Conservation (phyloP, 2,329 filamentous ascomycete genomes). For the Hymenoscyphus fructigenus region DNA sequence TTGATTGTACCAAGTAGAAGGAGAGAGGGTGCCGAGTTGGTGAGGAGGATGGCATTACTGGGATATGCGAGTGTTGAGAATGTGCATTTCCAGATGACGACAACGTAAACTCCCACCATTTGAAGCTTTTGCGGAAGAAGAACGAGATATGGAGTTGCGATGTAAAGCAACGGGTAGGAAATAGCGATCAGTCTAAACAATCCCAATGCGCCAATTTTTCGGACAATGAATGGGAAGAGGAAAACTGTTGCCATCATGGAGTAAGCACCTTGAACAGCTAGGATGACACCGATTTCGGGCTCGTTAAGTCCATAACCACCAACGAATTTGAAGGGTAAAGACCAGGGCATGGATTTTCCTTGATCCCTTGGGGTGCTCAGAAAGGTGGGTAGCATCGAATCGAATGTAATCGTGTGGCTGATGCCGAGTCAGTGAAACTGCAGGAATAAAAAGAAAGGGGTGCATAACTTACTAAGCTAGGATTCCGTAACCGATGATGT, state of each 20-base stretch:
- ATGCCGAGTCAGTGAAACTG: constrained; percentile 28
- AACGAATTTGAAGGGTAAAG: constrained; percentile 84
- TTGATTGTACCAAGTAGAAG: constrained; percentile 89
- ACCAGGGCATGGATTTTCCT: constrained; percentile 45
- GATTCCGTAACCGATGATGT: constrained; percentile 87
- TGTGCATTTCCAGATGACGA: constrained; percentile 89
- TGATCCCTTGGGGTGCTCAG: constrained; percentile 45
- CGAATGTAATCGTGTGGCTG: constrained; percentile 95
- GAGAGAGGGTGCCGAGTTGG: constrained; percentile 82
- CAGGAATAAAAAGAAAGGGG: constrained; percentile 14
- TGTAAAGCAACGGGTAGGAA: constrained; percentile 83
- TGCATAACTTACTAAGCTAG: constrained; percentile 78
- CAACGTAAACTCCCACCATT: constrained; percentile 71
- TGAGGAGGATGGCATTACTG: constrained; percentile 82
- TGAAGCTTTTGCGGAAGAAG: constrained; percentile 72
- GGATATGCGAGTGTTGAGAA: constrained; percentile 91
- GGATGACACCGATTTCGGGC: constrained; percentile 81
- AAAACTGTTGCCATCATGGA: constrained; percentile 77
- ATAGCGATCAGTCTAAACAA: constrained; percentile 81
- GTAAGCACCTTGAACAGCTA: constrained; percentile 85
- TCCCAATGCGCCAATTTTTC: constrained; percentile 72
- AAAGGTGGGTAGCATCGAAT: constrained; percentile 90
- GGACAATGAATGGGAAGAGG: constrained; percentile 76
- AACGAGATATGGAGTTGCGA: constrained; percentile 84
- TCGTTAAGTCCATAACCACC: constrained; percentile 83